A percentile compares a stretch with the other conserved stretches of the same genome.
phyloP scores from a whole-genome alignment of 2,329 filamentous ascomycete species.

The Diaporthe sp. region DNA sequence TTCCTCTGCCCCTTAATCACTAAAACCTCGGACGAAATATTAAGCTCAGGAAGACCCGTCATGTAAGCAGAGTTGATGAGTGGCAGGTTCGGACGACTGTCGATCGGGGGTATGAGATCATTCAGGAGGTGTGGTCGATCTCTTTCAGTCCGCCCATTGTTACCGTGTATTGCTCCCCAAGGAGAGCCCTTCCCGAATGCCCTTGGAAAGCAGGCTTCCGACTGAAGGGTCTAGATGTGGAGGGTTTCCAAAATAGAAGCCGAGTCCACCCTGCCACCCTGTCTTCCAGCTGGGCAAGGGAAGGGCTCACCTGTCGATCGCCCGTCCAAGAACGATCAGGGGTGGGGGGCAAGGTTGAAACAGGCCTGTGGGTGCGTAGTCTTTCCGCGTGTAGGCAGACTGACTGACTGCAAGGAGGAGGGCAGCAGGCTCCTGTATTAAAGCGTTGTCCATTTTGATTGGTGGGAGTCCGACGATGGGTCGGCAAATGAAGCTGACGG shows the following conservation, averaged over 20 bases:
- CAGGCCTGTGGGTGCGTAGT: not conserved
- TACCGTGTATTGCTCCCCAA: not conserved
- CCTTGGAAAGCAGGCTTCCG: not conserved
- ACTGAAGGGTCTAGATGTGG: conserved; percentile 4
- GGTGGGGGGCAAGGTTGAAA: conserved; percentile 25
- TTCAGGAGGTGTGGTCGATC: conserved; percentile 10
- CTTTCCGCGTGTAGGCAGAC: not conserved
- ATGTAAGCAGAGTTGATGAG: conserved; percentile 14
- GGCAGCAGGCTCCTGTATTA: not conserved
- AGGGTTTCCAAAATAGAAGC: conserved; percentile 16
- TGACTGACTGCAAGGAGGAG: not conserved
- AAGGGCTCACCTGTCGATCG: not conserved
- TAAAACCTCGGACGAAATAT: conserved; percentile 9
- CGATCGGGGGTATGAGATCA: conserved; percentile 20
- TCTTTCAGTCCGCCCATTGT: not conserved
- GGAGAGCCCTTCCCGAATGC: not conserved
- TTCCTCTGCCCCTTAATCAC: conserved; percentile 17
- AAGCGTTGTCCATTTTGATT: not conserved
- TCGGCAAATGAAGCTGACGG: conserved; percentile 5
- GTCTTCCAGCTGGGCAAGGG: conserved; percentile 13
- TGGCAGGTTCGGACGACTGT: conserved; percentile 24
- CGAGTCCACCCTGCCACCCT: conserved; percentile 14
- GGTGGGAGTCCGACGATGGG: not conserved
- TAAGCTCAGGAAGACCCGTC: not conserved
- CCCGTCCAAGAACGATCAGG: not conserved